Evolutionary conservation across 352 stramenopile genomes (phyloP).

Genomic region (Phytopythium aichiense): DNA sequence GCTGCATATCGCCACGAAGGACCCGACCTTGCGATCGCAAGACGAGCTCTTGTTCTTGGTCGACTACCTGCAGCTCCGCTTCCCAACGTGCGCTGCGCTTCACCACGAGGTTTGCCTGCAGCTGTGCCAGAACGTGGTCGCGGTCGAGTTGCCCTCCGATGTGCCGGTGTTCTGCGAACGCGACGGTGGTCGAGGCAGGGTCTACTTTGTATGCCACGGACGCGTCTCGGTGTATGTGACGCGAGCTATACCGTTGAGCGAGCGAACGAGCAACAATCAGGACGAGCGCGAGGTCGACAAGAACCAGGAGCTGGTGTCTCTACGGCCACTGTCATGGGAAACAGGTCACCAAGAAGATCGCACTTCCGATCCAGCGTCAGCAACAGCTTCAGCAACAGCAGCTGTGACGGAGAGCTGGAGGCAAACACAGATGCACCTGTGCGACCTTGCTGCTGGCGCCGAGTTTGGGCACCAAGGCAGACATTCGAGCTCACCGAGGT

Average conservation of each 20-base stretch:
- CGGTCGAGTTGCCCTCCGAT: background rate
- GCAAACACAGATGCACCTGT: slow-evolving; percentile 19
- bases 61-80: slow-evolving; percentile 41
- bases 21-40: slow-evolving; percentile 16
- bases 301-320: background rate
- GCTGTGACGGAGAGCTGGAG: slow-evolving; percentile 14
- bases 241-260: background rate
- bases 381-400: background rate
- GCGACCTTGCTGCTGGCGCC: slow-evolving; percentile 19
- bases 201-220: slow-evolving; percentile 6
- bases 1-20: slow-evolving; percentile 20
- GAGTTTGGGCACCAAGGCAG: slow-evolving; percentile 30
- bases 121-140: slow-evolving; percentile 25
- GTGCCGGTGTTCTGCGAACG: slow-evolving; percentile 12
- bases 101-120: slow-evolving; percentile 29
- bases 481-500: slow-evolving; percentile 16
- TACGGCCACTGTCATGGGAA: background rate
- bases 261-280: background rate
- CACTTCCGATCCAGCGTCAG: background rate
- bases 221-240: slow-evolving; percentile 1
- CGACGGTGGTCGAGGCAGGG: slow-evolving; percentile 3
- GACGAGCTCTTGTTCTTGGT: slow-evolving; percentile 36
- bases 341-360: background rate
- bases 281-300: background rate
- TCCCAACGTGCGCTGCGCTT: slow-evolving; percentile 34